These are phyloP conservation scores for Fusarium pseudonygamai DNA, from an alignment of 2,329 filamentous ascomycete genomes.

Conservation along the genomic window DNA sequence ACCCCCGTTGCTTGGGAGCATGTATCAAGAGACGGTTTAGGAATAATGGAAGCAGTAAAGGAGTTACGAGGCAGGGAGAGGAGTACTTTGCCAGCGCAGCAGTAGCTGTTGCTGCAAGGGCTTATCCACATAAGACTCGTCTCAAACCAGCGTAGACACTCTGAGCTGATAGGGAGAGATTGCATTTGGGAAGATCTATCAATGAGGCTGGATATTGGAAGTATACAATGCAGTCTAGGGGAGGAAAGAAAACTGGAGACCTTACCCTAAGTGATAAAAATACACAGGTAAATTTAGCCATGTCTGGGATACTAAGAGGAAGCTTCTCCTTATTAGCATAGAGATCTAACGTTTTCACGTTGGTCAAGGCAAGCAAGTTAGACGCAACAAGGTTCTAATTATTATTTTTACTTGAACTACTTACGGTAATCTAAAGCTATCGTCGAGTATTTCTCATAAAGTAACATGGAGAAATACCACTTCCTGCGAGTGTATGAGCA, in stretches of 20 bases:
- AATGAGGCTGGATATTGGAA: accelerated
- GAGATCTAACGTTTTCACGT: background rate
- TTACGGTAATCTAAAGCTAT: accelerated
- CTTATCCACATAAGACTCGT: constrained; percentile 12
- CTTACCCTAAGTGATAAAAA: no score
- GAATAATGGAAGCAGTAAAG: no score
- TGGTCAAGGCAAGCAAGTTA: background rate
- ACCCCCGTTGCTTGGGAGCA: background rate
- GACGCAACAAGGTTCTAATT: no score
- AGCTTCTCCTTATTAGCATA: background rate
- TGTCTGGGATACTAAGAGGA: no score
- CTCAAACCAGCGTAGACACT: background rate
- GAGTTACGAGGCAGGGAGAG: background rate
- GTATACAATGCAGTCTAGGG: no score
- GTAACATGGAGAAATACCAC: background rate
- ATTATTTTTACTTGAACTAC: no score
- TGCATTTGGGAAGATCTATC: accelerated
- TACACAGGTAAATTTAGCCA: no score
- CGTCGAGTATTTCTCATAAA: accelerated
- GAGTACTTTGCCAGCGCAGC: constrained; percentile 38
- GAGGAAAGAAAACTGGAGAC: no score
- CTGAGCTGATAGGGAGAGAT: background rate
- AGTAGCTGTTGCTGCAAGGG: constrained; percentile 26
- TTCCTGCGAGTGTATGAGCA: background rate
- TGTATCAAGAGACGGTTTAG: background rate